Conservation (phyloP, 1,284 basidiomycete species). For the Boletus sp. region DNA sequence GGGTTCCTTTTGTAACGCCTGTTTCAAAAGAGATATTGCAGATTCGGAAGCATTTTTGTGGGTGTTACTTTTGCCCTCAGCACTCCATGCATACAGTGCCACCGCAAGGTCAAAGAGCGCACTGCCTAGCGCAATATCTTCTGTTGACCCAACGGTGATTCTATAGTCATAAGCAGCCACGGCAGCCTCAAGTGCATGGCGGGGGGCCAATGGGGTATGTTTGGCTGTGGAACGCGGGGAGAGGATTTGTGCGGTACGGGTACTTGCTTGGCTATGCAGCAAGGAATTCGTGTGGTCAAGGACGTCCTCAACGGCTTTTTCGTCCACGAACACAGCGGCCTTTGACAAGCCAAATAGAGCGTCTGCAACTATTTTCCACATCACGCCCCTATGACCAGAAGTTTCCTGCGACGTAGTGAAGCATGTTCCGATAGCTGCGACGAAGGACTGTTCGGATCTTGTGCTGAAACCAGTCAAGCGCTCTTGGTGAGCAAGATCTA, state of each 20-base stretch:
- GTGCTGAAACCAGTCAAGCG: constrained; percentile 65
- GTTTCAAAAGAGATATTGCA: constrained; percentile 62
- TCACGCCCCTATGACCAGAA: constrained; percentile 63
- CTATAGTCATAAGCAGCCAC: constrained; percentile 72
- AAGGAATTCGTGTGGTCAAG: constrained; percentile 38
- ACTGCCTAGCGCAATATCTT: constrained; percentile 53
- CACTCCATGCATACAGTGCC: constrained; percentile 55
- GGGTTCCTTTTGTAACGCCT: constrained; percentile 75
- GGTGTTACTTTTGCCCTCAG: constrained; percentile 31
- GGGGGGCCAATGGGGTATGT: constrained; percentile 31
- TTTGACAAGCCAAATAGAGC: constrained; percentile 65
- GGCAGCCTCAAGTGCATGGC: constrained; percentile 52
- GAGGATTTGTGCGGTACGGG: constrained; percentile 43
- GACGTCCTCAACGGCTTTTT: constrained; percentile 35
- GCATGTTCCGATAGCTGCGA: constrained; percentile 54
- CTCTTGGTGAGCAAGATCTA: constrained; percentile 71
- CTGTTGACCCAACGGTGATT: constrained; percentile 62
- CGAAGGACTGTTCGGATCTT: constrained; percentile 73
- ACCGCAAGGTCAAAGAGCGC: constrained; percentile 79
- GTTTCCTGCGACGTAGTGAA: constrained; percentile 54
- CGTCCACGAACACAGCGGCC: constrained; percentile 42
- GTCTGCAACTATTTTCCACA: constrained; percentile 88
- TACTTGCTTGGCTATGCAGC: constrained; percentile 37
- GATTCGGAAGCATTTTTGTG: constrained; percentile 43
- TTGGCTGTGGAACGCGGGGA: constrained; percentile 31